These are phyloP conservation scores for Diaporthe sp. DNA, from an alignment of 2,329 filamentous ascomycete genomes.

Conservation along the genomic window DNA sequence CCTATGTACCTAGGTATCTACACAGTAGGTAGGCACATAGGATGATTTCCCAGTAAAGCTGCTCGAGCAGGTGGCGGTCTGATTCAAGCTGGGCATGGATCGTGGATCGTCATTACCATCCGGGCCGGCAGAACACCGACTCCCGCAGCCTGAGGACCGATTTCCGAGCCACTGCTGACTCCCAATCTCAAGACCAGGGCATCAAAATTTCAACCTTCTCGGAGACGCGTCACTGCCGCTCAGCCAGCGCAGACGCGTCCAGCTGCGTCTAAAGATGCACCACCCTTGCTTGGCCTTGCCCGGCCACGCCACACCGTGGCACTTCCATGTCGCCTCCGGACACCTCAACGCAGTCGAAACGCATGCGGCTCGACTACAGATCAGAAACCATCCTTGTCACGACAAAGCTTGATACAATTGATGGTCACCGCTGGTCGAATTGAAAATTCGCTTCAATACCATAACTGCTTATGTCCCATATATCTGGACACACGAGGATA, in stretches of 20 bases:
- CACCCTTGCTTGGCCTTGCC: neutral
- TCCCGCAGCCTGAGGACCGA: slow-evolving; percentile 8
- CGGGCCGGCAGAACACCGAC: slow-evolving; percentile 10
- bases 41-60: neutral
- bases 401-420: neutral
- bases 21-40: too few species aligned
- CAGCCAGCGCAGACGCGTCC: slow-evolving; percentile 3
- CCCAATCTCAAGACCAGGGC: neutral
- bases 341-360: neutral
- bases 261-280: neutral
- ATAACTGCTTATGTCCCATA: neutral
- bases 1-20: too few species aligned
- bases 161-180: neutral
- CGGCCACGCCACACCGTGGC: neutral
- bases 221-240: slow-evolving; percentile 24
- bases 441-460: neutral
- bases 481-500: neutral
- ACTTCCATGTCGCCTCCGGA: neutral
- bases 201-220: neutral
- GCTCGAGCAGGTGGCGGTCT: slow-evolving; percentile 3
- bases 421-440: neutral
- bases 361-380: neutral
- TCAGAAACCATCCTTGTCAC: neutral
- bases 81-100: slow-evolving; percentile 9
- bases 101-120: slow-evolving; percentile 12